phyloP scores from a whole-genome alignment of 129 eudicot species.

The Centaurea solstitialis region DNA sequence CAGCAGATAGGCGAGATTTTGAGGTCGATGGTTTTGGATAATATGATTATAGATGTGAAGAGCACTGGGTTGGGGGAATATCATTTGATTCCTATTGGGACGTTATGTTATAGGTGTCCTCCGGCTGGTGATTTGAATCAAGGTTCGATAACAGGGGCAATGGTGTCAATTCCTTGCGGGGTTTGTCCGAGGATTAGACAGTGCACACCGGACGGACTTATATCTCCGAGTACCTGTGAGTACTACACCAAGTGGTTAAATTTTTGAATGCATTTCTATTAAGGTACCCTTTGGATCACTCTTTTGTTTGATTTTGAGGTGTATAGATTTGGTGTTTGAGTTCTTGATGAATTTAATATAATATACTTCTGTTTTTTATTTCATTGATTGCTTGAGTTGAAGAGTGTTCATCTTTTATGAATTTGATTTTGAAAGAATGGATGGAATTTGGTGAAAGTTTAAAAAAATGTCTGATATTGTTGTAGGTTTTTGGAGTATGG shows the following conservation, averaged over 20 bases:
- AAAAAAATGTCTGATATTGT: no score
- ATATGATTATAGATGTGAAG: constrained; percentile 66
- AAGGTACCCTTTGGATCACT: constrained; percentile 15
- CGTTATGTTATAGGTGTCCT: constrained; percentile 56
- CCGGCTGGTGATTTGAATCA: constrained; percentile 32
- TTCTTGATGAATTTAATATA: background rate
- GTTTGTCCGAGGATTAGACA: constrained; percentile 73
- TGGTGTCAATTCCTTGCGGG: constrained; percentile 84
- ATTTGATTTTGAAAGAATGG: background rate
- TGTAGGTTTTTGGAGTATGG: no score
- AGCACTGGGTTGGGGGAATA: constrained; percentile 78
- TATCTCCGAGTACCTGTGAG: constrained; percentile 75
- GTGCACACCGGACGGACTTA: constrained; percentile 80
- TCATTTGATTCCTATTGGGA: constrained; percentile 65
- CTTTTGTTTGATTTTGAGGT: constrained; percentile 6
- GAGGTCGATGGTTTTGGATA: constrained; percentile 71
- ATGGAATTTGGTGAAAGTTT: no score
- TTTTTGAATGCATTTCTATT: constrained; percentile 38
- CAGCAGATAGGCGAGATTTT: constrained; percentile 66
- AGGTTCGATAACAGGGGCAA: constrained; percentile 47
- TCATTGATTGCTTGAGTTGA: background rate
- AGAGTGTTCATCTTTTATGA: background rate
- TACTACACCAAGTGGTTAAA: constrained; percentile 75
- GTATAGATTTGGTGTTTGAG: constrained; percentile 16
- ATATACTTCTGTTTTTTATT: background rate